phyloP scores from a whole-genome alignment of 441 rosid species.

The Jatropha podagrica region DNA sequence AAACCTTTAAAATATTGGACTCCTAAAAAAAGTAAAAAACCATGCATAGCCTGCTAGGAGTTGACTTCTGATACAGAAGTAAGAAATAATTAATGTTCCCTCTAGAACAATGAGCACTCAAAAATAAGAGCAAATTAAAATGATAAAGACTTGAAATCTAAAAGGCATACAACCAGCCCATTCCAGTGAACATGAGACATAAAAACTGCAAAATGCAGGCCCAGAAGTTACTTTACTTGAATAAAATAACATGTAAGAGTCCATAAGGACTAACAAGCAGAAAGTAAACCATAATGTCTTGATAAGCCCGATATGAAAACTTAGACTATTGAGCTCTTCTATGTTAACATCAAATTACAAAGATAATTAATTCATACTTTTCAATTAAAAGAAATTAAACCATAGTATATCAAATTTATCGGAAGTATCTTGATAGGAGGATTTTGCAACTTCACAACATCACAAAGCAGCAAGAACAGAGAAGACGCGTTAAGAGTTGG shows the following conservation, averaged over 20 bases:
- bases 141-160: background rate
- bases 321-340: too few species aligned
- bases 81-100: background rate
- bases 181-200: background rate
- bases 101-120: background rate
- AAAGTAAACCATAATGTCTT: background rate
- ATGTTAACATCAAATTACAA: too few species aligned
- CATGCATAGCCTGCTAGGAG: background rate
- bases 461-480: background rate
- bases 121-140: background rate
- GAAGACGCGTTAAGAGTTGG: background rate
- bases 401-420: too few species aligned
- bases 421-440: background rate
- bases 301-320: background rate
- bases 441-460: background rate
- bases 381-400: too few species aligned
- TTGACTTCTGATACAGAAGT: background rate
- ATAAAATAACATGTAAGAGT: background rate
- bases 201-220: background rate
- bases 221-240: background rate
- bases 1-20: background rate
- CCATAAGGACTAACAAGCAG: background rate
- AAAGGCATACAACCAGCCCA: background rate
- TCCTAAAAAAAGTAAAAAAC: background rate
- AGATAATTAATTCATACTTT: too few species aligned